These are phyloP conservation scores for Eimeria brunetti DNA, from an alignment of 169 alveolate species.

Conservation along the genomic window DNA sequence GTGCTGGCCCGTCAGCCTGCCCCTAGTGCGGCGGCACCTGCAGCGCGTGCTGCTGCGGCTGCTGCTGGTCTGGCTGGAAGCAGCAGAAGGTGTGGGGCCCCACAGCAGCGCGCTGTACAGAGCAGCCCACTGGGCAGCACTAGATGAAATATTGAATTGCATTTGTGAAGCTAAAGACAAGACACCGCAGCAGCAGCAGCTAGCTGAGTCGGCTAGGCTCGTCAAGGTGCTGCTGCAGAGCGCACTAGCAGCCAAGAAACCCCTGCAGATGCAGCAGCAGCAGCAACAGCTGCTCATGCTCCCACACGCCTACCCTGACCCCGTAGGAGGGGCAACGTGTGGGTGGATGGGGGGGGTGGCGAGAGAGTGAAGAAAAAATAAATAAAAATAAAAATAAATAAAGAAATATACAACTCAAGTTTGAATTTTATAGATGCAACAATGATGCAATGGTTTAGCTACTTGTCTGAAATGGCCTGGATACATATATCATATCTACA, in stretches of 20 bases:
- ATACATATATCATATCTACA: too few relatives aligned
- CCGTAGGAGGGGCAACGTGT: not conserved
- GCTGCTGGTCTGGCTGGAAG: constrained; percentile 54
- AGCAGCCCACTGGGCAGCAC: not conserved
- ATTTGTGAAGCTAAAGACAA: not conserved
- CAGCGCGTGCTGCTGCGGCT: constrained; percentile 57
- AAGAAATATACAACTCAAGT: not conserved
- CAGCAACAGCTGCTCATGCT: constrained; percentile 15
- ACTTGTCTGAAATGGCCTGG: too few relatives aligned
- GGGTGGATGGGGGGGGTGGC: not conserved
- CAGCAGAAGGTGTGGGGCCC: constrained; percentile 51
- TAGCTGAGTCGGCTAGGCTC: constrained; percentile 17
- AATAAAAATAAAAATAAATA: not conserved
- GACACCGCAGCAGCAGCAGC: not conserved
- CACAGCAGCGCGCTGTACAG: not conserved
- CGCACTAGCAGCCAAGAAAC: not conserved
- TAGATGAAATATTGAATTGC: not conserved
- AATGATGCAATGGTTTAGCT: too few relatives aligned
- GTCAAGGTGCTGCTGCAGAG: constrained; percentile 23
- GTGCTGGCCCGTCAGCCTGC: not conserved
- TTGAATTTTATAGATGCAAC: too few relatives aligned
- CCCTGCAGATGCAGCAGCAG: constrained; percentile 28
- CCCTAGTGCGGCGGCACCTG: not conserved
- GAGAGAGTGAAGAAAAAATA: not conserved
- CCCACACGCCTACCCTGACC: not conserved